Evolutionary conservation across 768 basidiomycete species (phyloP), one percentile per base, ranked within the genome.

Genomic region (Tulasnella sp.): DNA sequence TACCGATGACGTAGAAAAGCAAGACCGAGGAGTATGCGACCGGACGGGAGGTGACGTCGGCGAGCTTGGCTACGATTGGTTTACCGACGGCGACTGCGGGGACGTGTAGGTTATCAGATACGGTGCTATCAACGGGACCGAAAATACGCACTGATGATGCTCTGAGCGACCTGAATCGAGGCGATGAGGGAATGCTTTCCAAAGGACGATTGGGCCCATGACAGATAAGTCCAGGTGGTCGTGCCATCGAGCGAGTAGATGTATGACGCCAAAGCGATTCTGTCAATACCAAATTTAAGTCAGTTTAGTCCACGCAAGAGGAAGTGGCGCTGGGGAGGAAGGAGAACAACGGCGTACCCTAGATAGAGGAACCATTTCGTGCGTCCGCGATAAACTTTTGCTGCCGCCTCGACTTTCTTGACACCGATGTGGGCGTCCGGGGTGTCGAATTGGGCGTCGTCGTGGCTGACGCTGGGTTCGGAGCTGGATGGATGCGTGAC

Each of bases 21-120:
- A 79, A 27, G 38, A 75, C 56, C 6, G 38, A 27, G 39, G 88
- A 85, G 82, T 90, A 93, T 1, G 92, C 91, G 62, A 87, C 87
- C 31, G 90, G 91, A 82, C 93, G 88, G 34, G 92, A 93, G 18
- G 89, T 86, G 10, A 92, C 89, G 83, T 94, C 93, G 12, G 92
- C 90, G 56, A 93, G 84, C 84, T 93, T 93, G 0, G 93, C 92
- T 81, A 93, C 90, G 48, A 92, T 86, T 0, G 93, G 93, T 85
- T 93, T 93, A 31, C 87, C 87, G 36, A 89, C 86, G 52, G 87
- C 88, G 79, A 88, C 86, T 83, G 83, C 83, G 1, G 16, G 10
- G 3, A 18, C 44, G 14, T 18, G 44, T 18, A 18, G 14, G 14
- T 44, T 44, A 44, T 44, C 44, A 44, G 44, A 44, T 44, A 44